These are phyloP conservation scores for Ophiocytium majus DNA, from an alignment of 352 stramenopile genomes.

Conservation along the genomic window DNA sequence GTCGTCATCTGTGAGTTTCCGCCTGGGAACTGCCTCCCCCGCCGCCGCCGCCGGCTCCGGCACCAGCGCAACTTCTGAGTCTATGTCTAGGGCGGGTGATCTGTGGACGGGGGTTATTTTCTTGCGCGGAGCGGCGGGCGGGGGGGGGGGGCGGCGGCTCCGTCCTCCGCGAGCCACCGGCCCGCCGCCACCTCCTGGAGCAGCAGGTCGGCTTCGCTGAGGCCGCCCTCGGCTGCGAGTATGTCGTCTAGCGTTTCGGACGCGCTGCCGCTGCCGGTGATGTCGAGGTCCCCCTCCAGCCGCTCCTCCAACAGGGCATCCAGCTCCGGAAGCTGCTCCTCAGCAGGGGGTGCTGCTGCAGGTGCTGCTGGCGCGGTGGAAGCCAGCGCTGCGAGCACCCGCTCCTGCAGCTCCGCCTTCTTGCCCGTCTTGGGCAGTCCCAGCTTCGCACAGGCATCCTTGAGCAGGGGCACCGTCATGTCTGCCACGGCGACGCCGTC, in stretches of 20 bases:
- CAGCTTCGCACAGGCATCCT: slow-evolving; percentile 2
- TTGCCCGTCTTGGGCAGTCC: slow-evolving; percentile 16
- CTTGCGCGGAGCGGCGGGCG: too few species aligned
- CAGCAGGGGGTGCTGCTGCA: not conserved
- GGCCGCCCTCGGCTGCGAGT: not conserved
- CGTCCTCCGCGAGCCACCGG: too few species aligned
- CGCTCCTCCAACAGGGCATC: not conserved
- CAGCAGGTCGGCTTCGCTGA: not conserved
- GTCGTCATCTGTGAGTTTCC: not conserved
- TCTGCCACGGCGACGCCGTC: not conserved
- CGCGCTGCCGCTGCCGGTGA: too few species aligned
- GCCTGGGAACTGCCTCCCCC: not conserved
- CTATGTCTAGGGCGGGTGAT: too few species aligned
- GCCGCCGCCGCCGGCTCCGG: too few species aligned
- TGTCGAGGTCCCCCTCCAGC: not conserved
- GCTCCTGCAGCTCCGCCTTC: not conserved
- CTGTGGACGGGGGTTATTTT: too few species aligned
- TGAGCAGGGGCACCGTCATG: slow-evolving; percentile 4
- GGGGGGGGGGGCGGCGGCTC: too few species aligned
- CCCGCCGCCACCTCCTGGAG: not conserved
- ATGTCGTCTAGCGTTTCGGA: not conserved
- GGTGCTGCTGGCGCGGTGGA: not conserved
- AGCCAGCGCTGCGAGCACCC: not conserved
- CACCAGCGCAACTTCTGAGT: too few species aligned
- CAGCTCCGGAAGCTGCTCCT: not conserved